Evolutionary conservation across 352 stramenopile genomes (phyloP), one percentile per base, ranked within the genome.

Genomic region (Phytophthora vignae): DNA sequence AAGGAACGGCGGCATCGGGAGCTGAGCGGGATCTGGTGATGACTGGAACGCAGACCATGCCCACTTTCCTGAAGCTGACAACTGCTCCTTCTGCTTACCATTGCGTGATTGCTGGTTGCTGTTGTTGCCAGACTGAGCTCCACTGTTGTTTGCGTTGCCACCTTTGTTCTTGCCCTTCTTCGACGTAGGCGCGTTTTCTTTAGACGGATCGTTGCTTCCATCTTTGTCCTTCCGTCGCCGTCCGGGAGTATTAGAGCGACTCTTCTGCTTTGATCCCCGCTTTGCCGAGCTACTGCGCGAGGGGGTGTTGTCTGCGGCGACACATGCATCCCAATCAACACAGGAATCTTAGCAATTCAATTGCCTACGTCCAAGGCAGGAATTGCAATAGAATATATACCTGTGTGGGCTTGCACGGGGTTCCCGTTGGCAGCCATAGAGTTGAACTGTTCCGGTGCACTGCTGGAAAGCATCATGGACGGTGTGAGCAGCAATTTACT

Each of bases 41-140:
- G 85, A 92, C 71, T 95, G 88, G 62, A 95, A 95, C 29, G 86
- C 86, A 54, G 86, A 94, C 88, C 88, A 95, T 10, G 88, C 88
- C 86, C 86, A 95, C 60, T 95, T 95, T 44, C 85, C 83, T 4
- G 75, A 79, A 0, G 81, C 66, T 42, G 84, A 91, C 6, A 86
- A 62, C 49, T 89, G 77, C 52, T 88, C 75, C 54, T 91, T 89
- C 56, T 73, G 61, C 67, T 89, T 83, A 1, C 62, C 54, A 58
- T 66, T 70, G n/a, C 63, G 63, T 27, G 66, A 11, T 59, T 69
- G 64, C 22, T 73, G 61, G 42, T 67, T 81, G 63, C n/a, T 79
- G 8, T 40, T 40, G 33, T 14, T 40, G 12, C 33, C 33, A 40
- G 48, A 42, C 11, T 70, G 54, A 4, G 53, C 53, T 14, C 71